These are phyloP conservation scores for Stereum hirsutum DNA, from an alignment of 1,284 basidiomycete species.

Conservation along the genomic window DNA sequence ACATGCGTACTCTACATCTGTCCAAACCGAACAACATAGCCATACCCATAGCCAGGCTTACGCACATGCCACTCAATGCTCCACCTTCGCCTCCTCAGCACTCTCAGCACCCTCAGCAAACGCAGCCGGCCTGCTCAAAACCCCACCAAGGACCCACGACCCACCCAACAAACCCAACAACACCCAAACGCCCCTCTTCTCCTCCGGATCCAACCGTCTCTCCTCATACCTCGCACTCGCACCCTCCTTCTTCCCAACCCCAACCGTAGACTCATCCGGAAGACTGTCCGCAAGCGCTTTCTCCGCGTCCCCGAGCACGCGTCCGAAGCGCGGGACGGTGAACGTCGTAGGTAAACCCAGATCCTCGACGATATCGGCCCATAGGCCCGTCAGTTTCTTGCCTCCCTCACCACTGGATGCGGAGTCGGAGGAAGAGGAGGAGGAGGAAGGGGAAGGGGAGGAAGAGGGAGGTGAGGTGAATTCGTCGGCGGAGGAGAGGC, in stretches of 20 bases:
- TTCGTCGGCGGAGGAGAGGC: conserved; percentile 20
- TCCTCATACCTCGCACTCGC: too few relatives aligned
- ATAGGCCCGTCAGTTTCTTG: conserved; percentile 15
- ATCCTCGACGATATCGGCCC: conserved; percentile 27
- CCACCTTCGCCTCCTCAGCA: conserved; percentile 8
- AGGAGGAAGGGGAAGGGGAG: conserved; percentile 9
- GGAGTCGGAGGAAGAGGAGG: conserved; percentile 18
- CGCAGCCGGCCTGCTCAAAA: conserved; percentile 20
- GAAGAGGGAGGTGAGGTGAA: conserved; percentile 16
- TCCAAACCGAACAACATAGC: too few relatives aligned
- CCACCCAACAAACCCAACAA: conserved; percentile 43
- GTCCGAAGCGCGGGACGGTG: conserved; percentile 7
- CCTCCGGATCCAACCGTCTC: conserved; percentile 40
- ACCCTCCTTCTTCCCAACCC: conserved; percentile 20
- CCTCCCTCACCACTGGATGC: conserved; percentile 4
- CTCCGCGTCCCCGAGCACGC: conserved; percentile 7
- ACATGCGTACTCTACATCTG: too few relatives aligned
- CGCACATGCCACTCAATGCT: not conserved
- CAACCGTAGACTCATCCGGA: conserved; percentile 16
- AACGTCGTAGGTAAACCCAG: conserved; percentile 26
- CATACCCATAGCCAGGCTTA: too few relatives aligned
- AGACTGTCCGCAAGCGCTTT: conserved; percentile 12
- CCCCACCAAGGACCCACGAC: conserved; percentile 41
- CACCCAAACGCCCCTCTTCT: conserved; percentile 42
- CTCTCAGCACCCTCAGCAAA: conserved; percentile 16